Evolutionary conservation across 768 basidiomycete species (phyloP).

Genomic region (Strobilomyces confusus): DNA sequence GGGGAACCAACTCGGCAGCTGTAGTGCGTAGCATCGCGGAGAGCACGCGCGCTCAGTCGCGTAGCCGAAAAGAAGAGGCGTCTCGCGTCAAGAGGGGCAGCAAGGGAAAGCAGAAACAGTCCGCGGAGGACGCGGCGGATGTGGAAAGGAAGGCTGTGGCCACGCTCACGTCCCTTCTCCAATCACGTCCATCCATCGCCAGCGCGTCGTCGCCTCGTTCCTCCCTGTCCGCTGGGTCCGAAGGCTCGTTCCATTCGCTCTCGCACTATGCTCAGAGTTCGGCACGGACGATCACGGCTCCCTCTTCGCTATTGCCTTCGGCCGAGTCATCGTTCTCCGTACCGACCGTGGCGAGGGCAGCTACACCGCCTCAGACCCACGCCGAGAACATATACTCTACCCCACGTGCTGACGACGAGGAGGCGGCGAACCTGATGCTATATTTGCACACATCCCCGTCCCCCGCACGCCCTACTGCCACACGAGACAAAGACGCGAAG

Average conservation of each 20-base stretch:
- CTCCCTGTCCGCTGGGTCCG: conserved; percentile 65
- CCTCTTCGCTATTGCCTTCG: conserved; percentile 37
- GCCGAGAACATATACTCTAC: conserved; percentile 40
- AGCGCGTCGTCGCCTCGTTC: conserved; percentile 69
- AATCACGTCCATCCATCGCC: conserved; percentile 58
- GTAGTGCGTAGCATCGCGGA: conserved; percentile 43
- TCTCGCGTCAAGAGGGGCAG: conserved; percentile 36
- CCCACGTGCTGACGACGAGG: conserved; percentile 60
- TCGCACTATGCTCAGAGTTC: conserved; percentile 69
- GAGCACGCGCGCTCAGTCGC: conserved; percentile 43
- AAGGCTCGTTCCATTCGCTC: conserved; percentile 59
- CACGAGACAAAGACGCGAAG: conserved; percentile 41
- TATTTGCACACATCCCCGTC: conserved; percentile 84
- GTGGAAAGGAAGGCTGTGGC: conserved; percentile 82
- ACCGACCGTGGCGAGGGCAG: conserved; percentile 21
- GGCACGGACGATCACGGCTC: conserved; percentile 44
- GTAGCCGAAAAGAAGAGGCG: conserved; percentile 39
- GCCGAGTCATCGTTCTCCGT: conserved; percentile 38
- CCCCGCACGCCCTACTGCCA: conserved; percentile 59
- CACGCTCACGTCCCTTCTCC: conserved; percentile 68
- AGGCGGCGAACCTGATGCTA: conserved; percentile 84
- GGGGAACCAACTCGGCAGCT: conserved; percentile 8
- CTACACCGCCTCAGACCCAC: conserved; percentile 34
- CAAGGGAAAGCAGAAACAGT: conserved; percentile 50
- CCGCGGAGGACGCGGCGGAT: conserved; percentile 36